Conservation (phyloP, 2,329 filamentous ascomycete genomes). For the Trichocomaceae sp. region DNA sequence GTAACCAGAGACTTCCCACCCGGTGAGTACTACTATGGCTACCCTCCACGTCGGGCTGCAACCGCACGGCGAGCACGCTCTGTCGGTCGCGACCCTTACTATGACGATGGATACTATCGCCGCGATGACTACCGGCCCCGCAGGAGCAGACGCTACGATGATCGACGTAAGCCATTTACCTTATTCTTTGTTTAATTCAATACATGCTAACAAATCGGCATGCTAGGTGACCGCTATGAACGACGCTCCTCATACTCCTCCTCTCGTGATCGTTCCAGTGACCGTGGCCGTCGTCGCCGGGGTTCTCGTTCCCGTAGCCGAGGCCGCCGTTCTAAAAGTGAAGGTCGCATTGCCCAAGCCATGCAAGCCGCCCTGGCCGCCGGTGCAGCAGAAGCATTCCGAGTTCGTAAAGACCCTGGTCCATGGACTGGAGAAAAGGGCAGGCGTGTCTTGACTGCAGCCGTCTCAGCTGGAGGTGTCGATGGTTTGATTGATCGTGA, state of each 20-base stretch:
- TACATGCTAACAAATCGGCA: background rate
- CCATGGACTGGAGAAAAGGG: slow-evolving; percentile 88
- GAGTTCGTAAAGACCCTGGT: slow-evolving; percentile 79
- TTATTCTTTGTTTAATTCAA: background rate
- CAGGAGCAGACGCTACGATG: slow-evolving; percentile 43
- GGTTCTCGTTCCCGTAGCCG: slow-evolving; percentile 52
- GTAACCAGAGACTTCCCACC: slow-evolving; percentile 78
- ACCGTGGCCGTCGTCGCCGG: slow-evolving; percentile 36
- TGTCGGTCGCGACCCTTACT: slow-evolving; percentile 27
- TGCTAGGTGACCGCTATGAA: slow-evolving; percentile 25
- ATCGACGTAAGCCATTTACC: slow-evolving; percentile 24
- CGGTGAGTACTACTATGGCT: slow-evolving; percentile 44
- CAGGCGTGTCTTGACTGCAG: slow-evolving; percentile 83
- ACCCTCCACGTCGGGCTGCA: slow-evolving; percentile 21
- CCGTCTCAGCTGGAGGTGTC: slow-evolving; percentile 75
- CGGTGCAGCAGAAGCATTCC: slow-evolving; percentile 86
- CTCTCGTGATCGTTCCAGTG: slow-evolving; percentile 28
- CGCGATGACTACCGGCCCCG: slow-evolving; percentile 35
- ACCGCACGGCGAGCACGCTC: slow-evolving; percentile 34
- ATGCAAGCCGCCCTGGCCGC: slow-evolving; percentile 86
- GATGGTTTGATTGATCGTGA: slow-evolving; percentile 66
- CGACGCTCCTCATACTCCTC: slow-evolving; percentile 29
- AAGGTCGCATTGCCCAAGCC: slow-evolving; percentile 69
- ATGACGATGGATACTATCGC: slow-evolving; percentile 28
- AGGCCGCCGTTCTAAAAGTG: slow-evolving; percentile 44